These are phyloP conservation scores for Cyberlindnera petersonii DNA, from an alignment of 805 yeast species.

Conservation along the genomic window DNA sequence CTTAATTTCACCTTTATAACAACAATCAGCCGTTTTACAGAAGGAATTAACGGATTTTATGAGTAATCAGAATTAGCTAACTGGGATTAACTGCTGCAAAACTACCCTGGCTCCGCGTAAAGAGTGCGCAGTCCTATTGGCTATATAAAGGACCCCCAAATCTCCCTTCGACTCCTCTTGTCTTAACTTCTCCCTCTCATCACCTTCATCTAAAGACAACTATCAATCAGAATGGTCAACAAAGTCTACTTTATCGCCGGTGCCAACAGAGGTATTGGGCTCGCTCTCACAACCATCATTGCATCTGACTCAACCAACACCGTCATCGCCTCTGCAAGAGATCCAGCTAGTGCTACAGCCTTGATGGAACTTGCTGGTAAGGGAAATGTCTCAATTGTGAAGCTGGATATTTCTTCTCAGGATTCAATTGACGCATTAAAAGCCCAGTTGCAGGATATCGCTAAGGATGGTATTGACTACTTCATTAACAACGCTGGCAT, in stretches of 20 bases:
- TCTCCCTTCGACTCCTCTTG: too few species aligned
- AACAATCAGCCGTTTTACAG: too few species aligned
- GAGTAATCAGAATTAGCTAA: too few species aligned
- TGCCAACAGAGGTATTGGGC: constrained; percentile 10
- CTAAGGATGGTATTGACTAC: constrained; percentile 13
- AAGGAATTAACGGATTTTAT: too few species aligned
- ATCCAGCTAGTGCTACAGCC: background rate
- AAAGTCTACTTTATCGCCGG: constrained; percentile 1
- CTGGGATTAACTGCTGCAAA: too few species aligned
- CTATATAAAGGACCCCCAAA: too few species aligned
- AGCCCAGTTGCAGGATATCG: constrained; percentile 6
- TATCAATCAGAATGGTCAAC: too few species aligned
- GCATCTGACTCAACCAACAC: constrained; percentile 1
- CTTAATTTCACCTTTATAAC: too few species aligned
- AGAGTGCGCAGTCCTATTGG: too few species aligned
- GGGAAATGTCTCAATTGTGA: constrained; percentile 7
- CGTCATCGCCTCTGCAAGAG: constrained; percentile 5
- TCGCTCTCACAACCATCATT: constrained; percentile 3
- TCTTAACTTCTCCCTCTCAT: too few species aligned
- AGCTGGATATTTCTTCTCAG: constrained; percentile 8
- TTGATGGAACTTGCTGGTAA: constrained; percentile 1
- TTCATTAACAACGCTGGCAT: constrained; percentile 14
- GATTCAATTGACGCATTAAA: constrained; percentile 7
- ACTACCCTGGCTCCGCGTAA: too few species aligned
- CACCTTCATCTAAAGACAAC: too few species aligned